phyloP scores from a whole-genome alignment of 75 land plant species.

The Pseudotsuga menziesii region DNA sequence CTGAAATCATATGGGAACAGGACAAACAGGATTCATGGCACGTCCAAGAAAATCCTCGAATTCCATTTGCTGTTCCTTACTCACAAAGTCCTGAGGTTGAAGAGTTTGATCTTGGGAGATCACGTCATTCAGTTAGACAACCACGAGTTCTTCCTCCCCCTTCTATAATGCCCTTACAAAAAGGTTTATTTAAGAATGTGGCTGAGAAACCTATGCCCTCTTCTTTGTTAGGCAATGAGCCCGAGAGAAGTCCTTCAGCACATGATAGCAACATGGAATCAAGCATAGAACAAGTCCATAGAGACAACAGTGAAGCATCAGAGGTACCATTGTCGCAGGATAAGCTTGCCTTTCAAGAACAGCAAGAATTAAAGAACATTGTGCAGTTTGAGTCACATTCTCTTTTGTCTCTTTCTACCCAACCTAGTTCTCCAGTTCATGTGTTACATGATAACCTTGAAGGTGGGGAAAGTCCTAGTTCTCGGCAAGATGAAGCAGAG shows the following conservation, averaged over 20 bases:
- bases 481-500: conserved; percentile 14
- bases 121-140: conserved; percentile 72
- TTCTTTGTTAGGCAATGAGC: conserved; percentile 17
- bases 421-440: conserved; percentile 52
- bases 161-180: conserved; percentile 33
- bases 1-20: conserved; percentile 53
- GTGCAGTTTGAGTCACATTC: conserved; percentile 54
- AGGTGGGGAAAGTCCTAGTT: conserved; percentile 25
- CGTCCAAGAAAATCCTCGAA: conserved; percentile 22
- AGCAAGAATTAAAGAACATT: conserved; percentile 15
- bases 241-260: conserved; percentile 8
- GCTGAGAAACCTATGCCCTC: conserved; percentile 33
- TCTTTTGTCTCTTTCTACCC: conserved; percentile 51
- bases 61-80: conserved; percentile 37
- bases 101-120: conserved; percentile 55
- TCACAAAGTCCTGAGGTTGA: conserved; percentile 44
- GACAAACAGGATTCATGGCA: conserved; percentile 23
- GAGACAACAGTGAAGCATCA: conserved; percentile 14
- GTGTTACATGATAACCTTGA: conserved; percentile 61
- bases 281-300: conserved; percentile 15
- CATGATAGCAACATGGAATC: conserved; percentile 10
- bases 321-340: background rate
- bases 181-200: conserved; percentile 23
- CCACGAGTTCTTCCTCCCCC: conserved; percentile 94
- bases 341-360: conserved; percentile 3